Conservation (phyloP, 2,329 filamentous ascomycete genomes). For the Hymenoscyphus occultus region DNA sequence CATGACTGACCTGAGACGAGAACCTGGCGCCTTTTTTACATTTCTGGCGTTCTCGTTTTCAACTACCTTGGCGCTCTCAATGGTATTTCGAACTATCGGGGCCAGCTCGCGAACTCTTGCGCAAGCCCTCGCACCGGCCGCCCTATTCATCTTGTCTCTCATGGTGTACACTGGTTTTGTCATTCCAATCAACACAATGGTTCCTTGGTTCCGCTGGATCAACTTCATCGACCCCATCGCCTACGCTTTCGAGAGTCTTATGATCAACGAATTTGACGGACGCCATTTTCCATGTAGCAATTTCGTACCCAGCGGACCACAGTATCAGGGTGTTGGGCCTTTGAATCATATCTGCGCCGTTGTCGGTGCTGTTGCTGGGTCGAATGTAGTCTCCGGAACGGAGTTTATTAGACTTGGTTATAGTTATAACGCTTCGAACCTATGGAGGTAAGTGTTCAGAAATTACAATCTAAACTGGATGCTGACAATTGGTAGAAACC, state of each 20-base stretch:
- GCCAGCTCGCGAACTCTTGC: constrained; percentile 68
- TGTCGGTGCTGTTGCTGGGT: constrained; percentile 54
- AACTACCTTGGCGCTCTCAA: constrained; percentile 60
- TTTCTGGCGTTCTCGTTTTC: constrained; percentile 46
- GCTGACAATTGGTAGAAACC: constrained; percentile 42
- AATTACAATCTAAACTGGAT: background rate
- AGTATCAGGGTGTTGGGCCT: constrained; percentile 12
- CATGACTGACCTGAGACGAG: constrained; percentile 66
- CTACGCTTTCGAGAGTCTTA: constrained; percentile 75
- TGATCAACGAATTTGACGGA: constrained; percentile 72
- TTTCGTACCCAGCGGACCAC: constrained; percentile 29
- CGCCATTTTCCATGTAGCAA: constrained; percentile 20
- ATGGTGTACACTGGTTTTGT: constrained; percentile 39
- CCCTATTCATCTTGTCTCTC: constrained; percentile 41
- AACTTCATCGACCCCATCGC: constrained; percentile 59
- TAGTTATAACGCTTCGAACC: constrained; percentile 48
- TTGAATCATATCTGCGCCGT: constrained; percentile 48
- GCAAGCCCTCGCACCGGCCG: constrained; percentile 58
- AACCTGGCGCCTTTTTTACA: constrained; percentile 77
- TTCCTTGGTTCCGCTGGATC: constrained; percentile 78
- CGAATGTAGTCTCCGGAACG: constrained; percentile 53
- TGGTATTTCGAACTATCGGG: constrained; percentile 79
- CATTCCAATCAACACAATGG: constrained; percentile 55
- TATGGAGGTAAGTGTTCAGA: constrained; percentile 10
- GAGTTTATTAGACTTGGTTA: constrained; percentile 53